A percentile compares a stretch with the other conserved stretches of the same genome.
Conservation (phyloP, 2,329 filamentous ascomycete species). For the Exophiala calicioides region DNA sequence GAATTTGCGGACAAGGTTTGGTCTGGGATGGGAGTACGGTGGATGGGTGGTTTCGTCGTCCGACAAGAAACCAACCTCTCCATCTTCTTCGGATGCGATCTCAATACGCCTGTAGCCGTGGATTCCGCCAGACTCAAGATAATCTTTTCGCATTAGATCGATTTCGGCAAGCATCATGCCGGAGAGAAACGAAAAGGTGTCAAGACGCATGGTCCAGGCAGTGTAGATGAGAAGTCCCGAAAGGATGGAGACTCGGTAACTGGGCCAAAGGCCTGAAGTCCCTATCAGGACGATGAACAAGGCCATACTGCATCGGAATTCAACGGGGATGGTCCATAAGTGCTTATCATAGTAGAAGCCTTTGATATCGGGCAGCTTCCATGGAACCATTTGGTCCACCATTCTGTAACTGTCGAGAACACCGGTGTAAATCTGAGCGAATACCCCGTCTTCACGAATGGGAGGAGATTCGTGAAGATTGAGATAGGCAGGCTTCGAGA, state of each 20-base stretch:
- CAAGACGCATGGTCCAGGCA: too few relatives aligned
- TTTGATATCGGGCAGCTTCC: constrained; percentile 7
- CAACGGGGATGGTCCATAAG: constrained; percentile 49
- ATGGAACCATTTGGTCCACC: constrained; percentile 15
- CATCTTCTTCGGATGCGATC: too few relatives aligned
- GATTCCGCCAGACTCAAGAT: too few relatives aligned
- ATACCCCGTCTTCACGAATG: too few relatives aligned
- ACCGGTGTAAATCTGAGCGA: constrained; percentile 6
- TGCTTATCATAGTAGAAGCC: constrained; percentile 37
- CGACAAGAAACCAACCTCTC: too few relatives aligned
- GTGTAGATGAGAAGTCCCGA: too few relatives aligned
- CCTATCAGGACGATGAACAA: constrained; percentile 16
- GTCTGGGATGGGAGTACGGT: too few relatives aligned
- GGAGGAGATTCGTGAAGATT: too few relatives aligned
- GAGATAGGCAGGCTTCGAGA: too few relatives aligned
- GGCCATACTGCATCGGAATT: constrained; percentile 44
- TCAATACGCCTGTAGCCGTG: too few relatives aligned
- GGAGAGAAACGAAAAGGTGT: constrained; percentile 5
- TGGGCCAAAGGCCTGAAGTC: constrained; percentile 5
- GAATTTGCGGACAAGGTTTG: too few relatives aligned
- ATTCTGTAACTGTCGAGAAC: constrained; percentile 15
- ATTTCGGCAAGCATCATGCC: constrained; percentile 21
- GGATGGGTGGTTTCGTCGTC: too few relatives aligned
- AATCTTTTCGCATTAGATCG: constrained; percentile 4
- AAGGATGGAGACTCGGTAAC: constrained; percentile 9